Conservation (phyloP, 345 rosid genomes). For the Limnanthes douglasii region DNA sequence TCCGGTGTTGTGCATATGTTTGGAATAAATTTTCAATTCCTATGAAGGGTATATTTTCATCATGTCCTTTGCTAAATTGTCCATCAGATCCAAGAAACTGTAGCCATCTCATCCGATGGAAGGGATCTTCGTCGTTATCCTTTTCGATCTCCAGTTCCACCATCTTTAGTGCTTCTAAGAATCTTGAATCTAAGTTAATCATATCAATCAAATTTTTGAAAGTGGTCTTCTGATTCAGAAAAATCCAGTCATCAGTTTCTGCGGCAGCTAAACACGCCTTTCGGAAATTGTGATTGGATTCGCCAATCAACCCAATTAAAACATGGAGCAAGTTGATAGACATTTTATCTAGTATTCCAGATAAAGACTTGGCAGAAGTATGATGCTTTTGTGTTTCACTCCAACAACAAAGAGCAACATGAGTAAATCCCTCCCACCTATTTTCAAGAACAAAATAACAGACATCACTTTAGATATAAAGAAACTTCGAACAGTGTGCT, state of each 20-base stretch:
- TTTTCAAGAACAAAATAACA: not conserved
- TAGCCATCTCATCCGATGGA: constrained; percentile 30
- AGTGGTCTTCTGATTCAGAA: constrained; percentile 21
- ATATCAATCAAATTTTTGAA: constrained; percentile 19
- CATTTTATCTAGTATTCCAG: constrained; percentile 14
- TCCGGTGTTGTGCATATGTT: constrained; percentile 10
- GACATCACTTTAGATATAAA: not conserved
- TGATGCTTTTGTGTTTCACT: constrained; percentile 6
- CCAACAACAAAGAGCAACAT: constrained; percentile 30
- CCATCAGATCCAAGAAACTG: constrained; percentile 13
- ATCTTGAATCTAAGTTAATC: constrained; percentile 12
- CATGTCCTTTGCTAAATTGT: constrained; percentile 7
- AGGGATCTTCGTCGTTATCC: constrained; percentile 21
- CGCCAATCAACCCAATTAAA: constrained; percentile 18
- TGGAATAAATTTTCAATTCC: constrained; percentile 10
- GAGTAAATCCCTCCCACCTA: constrained; percentile 63
- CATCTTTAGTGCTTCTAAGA: constrained; percentile 16
- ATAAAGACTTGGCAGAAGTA: constrained; percentile 5
- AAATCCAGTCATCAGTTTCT: constrained; percentile 13
- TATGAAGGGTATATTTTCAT: constrained; percentile 2
- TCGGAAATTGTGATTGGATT: constrained; percentile 23
- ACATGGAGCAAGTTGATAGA: constrained; percentile 25
- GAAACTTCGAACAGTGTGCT: no score
- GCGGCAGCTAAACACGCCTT: constrained; percentile 43
- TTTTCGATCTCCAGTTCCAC: constrained; percentile 14